Percentiles rank a stretch among this genome's conserved stretches.
These are phyloP conservation scores for Rhodotorula babjevae DNA, from an alignment of 768 basidiomycete species.

Conservation along the genomic window DNA sequence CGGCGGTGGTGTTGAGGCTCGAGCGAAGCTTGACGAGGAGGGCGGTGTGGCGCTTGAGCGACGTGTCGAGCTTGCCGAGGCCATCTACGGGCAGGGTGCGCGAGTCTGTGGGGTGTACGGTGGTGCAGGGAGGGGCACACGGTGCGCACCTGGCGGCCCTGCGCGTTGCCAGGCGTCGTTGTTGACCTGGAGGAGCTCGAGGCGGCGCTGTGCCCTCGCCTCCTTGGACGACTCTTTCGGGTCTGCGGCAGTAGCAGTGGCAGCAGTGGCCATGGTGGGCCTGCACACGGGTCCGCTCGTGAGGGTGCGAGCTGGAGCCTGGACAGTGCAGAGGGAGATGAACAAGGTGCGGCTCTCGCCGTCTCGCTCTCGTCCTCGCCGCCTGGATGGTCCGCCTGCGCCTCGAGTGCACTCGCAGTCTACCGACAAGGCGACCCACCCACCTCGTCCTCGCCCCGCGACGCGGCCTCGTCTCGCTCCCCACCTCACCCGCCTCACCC, in stretches of 20 bases:
- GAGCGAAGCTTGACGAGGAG: conserved; percentile 88
- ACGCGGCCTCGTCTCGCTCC: neutral
- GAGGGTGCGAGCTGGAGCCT: neutral
- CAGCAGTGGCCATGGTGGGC: neutral
- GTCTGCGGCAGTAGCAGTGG: neutral
- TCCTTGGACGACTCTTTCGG: neutral
- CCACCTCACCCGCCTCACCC: neutral
- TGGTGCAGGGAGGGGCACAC: neutral
- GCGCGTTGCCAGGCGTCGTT: conserved; percentile 33
- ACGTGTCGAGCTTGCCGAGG: conserved; percentile 65
- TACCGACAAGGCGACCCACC: neutral
- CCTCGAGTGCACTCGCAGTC: neutral
- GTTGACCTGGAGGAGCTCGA: conserved; percentile 29
- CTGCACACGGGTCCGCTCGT: neutral
- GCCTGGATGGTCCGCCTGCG: neutral
- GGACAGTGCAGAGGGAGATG: neutral
- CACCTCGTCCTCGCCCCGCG: neutral
- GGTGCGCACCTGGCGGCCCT: conserved; percentile 1
- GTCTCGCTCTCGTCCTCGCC: neutral
- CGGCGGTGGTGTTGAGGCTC: conserved; percentile 56
- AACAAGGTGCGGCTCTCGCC: neutral
- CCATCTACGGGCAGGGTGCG: conserved; percentile 4
- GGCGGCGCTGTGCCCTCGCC: conserved; percentile 1
- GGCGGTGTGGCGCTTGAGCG: conserved; percentile 90
- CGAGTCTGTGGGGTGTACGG: neutral